Base-by-base conservation (phyloP, 1,284 basidiomycete genomes). In the Naganishia albida region DNA sequence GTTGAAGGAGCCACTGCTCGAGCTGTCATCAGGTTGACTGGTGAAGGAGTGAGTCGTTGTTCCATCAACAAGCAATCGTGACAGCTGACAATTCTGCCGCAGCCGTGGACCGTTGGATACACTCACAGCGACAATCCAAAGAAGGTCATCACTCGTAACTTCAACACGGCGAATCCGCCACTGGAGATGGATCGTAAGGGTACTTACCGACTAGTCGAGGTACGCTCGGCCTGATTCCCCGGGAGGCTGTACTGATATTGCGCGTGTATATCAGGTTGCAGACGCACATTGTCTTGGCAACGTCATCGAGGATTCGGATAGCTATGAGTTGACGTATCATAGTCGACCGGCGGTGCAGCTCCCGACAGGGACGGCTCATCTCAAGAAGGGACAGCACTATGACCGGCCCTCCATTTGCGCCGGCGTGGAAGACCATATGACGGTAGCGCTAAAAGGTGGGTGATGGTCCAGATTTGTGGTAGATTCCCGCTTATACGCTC, bases 21-120 rank as follows among this genome's bases (percentile, higher is more conserved):
- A 26, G 82, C 94, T 7, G 90, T 91, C 20, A 78, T 95, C 65
- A 85, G 91, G 40, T 80, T 97, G 54, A 93, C 91, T 40, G 93
- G 93, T 13, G 88, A 93, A 75, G 87, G 86, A 53, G 91, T 93
- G 76, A 71, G 88, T 25, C 16, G 16, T 42, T 44, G 60, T 50
- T 59, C 69, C 62, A 64, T 34, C 34, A 18, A 70, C 44, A 68
- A 52, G 49, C 30, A 18, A 16, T 18, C 16, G 40, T 30, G n/a
- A 16, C 12, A 18, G 20, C 44, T 49, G 23, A 63, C 25, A 12
- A 6, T 34, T 26, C 18, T 7, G 7, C 1, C 39, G 7, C 70
- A 93, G 88, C 91, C 93, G 3, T 96, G 93, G 95, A 82, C 81
- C 25, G 77, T 98, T 63, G 86, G 85, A 68, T 97, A 95, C 79